Evolutionary conservation across 495 filamentous ascomycete species (phyloP), one percentile per base, ranked within the genome.

Genomic region (Hyaloscypha bicolor): DNA sequence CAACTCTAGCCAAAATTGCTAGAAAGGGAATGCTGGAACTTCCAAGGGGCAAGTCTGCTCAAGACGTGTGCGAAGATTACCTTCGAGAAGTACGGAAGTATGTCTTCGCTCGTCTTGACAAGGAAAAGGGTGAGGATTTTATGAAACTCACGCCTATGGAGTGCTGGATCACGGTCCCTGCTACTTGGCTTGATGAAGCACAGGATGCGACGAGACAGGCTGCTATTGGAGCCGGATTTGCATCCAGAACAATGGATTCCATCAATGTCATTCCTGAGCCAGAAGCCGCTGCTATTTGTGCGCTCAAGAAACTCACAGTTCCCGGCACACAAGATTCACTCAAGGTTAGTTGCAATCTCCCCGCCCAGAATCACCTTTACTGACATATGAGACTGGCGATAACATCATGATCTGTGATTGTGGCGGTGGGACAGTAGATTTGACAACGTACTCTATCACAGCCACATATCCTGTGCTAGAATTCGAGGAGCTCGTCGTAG

Each of bases 131-230:
- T 6, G 66, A 45, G 5, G 1, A 8, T 14, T 64, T 65, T 1
- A 55, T 72, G 9, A 37, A 67, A 6, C 35, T 55, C 12, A 76
- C 72, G 2, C 70, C 75, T 0, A 72, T 79, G 31, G 72, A 78
- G 53, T 77, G 71, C 63, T 74, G 77, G 66, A 66, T 78, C 29
- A 78, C 77, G 8, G 57, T 77, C 4, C 77, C 76, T 4, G 77
- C 76, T 2, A 76, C 75, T 6, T 79, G 76, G 77, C 69, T 69
- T 3, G 76, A 79, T 30, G 61, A 70, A 14, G 77, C 77, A 14
- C 69, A 79, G 48, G 63, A 59, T 21, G 68, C 67, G 19, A 79
- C 74, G 1, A 29, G 35, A 11, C 14, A 64, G 16, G 76, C 76
- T 4, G 77, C 77, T 3, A 72, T 58, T 35, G 51, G 53, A 4